Conservation (phyloP, 345 rosid genomes). For the Citrus sp. region DNA sequence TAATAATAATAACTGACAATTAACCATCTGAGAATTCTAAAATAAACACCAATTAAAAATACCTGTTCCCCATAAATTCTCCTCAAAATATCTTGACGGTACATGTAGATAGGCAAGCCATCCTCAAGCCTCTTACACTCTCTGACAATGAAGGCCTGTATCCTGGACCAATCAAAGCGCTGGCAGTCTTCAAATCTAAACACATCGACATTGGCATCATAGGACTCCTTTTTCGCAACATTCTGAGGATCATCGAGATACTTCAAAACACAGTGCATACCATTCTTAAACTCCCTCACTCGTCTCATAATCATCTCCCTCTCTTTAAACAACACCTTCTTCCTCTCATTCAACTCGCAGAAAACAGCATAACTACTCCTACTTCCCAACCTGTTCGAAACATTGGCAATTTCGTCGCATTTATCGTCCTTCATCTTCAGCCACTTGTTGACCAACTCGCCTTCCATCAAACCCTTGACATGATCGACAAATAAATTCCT, state of each 20-base stretch:
- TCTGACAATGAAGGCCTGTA: constrained; percentile 49
- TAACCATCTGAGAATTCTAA: neutral
- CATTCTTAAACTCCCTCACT: constrained; percentile 50
- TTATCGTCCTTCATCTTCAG: constrained; percentile 23
- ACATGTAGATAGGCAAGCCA: constrained; percentile 71
- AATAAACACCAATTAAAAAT: neutral
- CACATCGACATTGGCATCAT: constrained; percentile 16
- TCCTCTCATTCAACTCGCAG: constrained; percentile 14
- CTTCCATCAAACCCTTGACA: constrained; percentile 34
- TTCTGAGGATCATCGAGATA: constrained; percentile 29
- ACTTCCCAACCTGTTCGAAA: neutral
- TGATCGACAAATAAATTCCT: constrained; percentile 33
- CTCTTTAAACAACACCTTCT: constrained; percentile 36
- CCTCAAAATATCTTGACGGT: constrained; percentile 46
- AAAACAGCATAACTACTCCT: neutral
- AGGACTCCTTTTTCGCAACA: constrained; percentile 1
- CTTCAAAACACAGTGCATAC: constrained; percentile 45
- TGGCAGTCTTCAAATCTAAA: constrained; percentile 32
- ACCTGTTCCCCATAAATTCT: constrained; percentile 56
- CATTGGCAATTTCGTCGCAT: constrained; percentile 20
- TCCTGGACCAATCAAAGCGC: constrained; percentile 44
- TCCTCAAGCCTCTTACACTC: constrained; percentile 73
- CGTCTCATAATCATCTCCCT: constrained; percentile 36
- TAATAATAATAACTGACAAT: neutral
- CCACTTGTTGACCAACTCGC: constrained; percentile 43